Conservation (phyloP, 306 rosid genomes). For the Cicer chorassanicum region DNA sequence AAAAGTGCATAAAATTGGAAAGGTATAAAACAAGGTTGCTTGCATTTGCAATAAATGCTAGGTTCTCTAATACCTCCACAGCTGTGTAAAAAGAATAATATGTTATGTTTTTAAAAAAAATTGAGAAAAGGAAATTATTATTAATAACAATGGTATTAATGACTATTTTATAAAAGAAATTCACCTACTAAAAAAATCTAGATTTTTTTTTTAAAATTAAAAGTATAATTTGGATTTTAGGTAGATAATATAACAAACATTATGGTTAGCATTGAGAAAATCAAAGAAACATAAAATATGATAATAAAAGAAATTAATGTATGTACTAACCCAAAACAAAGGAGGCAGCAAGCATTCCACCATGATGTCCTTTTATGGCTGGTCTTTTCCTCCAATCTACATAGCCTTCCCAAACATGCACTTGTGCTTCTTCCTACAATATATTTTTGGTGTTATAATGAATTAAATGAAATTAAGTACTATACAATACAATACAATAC, state of each 20-base stretch:
- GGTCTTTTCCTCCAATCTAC: conserved; percentile 85
- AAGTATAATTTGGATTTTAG: neutral
- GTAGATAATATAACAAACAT: neutral
- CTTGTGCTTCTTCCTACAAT: conserved; percentile 59
- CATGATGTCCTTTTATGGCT: conserved; percentile 65
- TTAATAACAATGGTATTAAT: too few species aligned
- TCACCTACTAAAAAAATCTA: too few species aligned
- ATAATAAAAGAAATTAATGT: neutral
- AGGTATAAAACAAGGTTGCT: conserved; percentile 81
- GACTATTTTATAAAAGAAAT: too few species aligned
- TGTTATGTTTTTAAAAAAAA: neutral
- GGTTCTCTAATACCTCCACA: conserved; percentile 82
- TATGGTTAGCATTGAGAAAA: neutral
- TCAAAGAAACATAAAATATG: conserved; percentile 18
- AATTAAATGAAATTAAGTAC: neutral
- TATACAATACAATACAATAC: neutral
- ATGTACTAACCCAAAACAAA: conserved; percentile 68
- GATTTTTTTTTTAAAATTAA: neutral
- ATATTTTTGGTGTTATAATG: neutral
- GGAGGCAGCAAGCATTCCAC: conserved; percentile 82
- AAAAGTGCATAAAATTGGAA: conserved; percentile 68
- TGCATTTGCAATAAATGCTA: conserved; percentile 82
- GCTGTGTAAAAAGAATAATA: conserved; percentile 46
- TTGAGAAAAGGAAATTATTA: too few species aligned
- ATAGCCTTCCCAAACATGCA: conserved; percentile 68